These are phyloP conservation scores for Chlorella variabilis DNA, from an alignment of 163 green algal genomes.

Conservation along the genomic window DNA sequence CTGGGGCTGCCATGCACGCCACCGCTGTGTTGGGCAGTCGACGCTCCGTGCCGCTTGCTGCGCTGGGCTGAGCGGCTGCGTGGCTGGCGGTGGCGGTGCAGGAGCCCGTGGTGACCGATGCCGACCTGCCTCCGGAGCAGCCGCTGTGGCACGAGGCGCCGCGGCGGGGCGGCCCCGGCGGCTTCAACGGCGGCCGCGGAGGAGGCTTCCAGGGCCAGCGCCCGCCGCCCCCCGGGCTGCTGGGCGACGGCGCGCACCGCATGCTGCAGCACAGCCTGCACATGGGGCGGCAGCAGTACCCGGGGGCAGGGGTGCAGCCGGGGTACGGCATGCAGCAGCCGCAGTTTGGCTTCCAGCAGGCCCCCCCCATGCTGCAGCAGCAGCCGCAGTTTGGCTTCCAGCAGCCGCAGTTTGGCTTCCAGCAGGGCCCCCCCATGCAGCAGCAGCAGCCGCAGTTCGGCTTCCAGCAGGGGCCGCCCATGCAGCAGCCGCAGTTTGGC, in stretches of 20 bases:
- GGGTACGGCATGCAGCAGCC: slow-evolving; percentile 5
- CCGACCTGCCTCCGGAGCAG: slow-evolving; percentile 62
- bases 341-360: slow-evolving; percentile 20
- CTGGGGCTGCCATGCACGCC: no score
- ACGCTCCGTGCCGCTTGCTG: no score
- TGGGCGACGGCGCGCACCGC: slow-evolving; percentile 49
- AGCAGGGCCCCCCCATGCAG: not conserved
- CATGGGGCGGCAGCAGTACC: not conserved
- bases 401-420: not conserved
- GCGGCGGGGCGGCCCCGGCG: slow-evolving; percentile 40
- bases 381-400: slow-evolving; percentile 13
- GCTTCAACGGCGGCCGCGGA: slow-evolving; percentile 22
- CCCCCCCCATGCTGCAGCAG: slow-evolving; percentile 1
- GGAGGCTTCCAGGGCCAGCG: slow-evolving; percentile 3
- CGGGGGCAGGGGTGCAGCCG: not conserved
- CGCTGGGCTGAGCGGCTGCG: not conserved
- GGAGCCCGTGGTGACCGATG: slow-evolving; percentile 58
- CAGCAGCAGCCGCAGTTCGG: slow-evolving; percentile 17
- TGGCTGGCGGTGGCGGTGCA: slow-evolving; percentile 8
- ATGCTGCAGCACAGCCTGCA: slow-evolving; percentile 61
- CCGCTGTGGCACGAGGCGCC: slow-evolving; percentile 80
- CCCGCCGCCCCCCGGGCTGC: slow-evolving; percentile 28
- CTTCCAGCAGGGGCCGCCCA: slow-evolving; percentile 10
- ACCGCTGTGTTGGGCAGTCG: no score
- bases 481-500: slow-evolving; percentile 8